phyloP scores from a whole-genome alignment of 352 stramenopile genomes.

The Phytophthora sansomeana region DNA sequence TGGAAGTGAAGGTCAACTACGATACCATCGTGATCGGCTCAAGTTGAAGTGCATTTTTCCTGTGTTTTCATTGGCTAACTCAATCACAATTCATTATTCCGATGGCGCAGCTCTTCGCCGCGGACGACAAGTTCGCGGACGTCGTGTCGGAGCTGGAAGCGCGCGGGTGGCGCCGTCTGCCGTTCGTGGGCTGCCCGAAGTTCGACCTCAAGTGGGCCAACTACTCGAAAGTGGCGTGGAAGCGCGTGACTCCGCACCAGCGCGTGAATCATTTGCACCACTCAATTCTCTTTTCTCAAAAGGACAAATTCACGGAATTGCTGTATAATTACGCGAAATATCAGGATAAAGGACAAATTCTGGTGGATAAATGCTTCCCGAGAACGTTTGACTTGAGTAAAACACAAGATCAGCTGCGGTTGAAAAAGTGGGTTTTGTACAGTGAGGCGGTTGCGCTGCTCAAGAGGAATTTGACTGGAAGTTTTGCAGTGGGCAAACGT shows the following conservation, averaged over 20 bases:
- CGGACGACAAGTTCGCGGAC: slow-evolving; percentile 66
- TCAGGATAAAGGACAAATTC: neutral
- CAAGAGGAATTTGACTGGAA: slow-evolving; percentile 27
- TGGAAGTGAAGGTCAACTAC: neutral
- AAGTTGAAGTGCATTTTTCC: slow-evolving; percentile 1
- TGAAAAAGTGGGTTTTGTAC: slow-evolving; percentile 63
- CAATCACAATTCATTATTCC: neutral
- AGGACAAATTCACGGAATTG: slow-evolving; percentile 56
- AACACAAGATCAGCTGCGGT: slow-evolving; percentile 9
- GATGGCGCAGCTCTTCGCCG: slow-evolving; percentile 51
- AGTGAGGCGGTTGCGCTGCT: slow-evolving; percentile 50
- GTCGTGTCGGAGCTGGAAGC: slow-evolving; percentile 35
- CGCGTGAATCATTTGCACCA: slow-evolving; percentile 78
- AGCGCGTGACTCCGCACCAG: slow-evolving; percentile 45
- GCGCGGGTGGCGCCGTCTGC: slow-evolving; percentile 55
- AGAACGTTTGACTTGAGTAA: slow-evolving; percentile 54
- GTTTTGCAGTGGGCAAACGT: neutral
- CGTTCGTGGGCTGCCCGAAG: slow-evolving; percentile 63
- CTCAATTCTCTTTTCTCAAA: slow-evolving; percentile 68
- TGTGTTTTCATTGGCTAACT: slow-evolving; percentile 1
- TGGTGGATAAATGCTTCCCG: slow-evolving; percentile 59
- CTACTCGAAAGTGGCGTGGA: slow-evolving; percentile 73
- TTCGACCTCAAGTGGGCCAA: slow-evolving; percentile 75
- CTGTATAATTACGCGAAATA: slow-evolving; percentile 37
- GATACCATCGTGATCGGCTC: too few species aligned